Conservation (phyloP, 352 stramenopile species). For the Pythium chondricola region DNA sequence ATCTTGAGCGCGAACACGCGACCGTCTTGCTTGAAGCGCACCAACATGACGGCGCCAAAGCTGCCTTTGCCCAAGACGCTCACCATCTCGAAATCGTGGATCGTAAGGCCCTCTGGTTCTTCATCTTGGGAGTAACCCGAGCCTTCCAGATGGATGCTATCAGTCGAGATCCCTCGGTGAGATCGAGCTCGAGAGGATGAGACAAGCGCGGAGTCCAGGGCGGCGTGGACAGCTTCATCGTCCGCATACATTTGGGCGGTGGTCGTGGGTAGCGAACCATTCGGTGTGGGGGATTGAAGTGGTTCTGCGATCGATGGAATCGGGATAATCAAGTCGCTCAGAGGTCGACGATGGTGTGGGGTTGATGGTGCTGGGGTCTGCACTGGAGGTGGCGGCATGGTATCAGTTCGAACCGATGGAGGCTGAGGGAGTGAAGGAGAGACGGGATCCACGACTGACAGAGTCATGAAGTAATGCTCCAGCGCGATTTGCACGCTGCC, state of each 20-base stretch:
- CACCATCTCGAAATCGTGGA: constrained; percentile 90
- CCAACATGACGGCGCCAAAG: constrained; percentile 86
- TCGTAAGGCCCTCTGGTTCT: constrained; percentile 63
- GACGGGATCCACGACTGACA: constrained; percentile 35
- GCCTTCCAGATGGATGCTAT: constrained; percentile 19
- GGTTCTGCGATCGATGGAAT: constrained; percentile 42
- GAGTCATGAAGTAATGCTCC: constrained; percentile 87
- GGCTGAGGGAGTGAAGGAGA: neutral
- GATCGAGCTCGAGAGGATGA: constrained; percentile 12
- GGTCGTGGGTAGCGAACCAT: neutral
- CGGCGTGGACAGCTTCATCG: constrained; percentile 11
- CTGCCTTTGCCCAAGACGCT: constrained; percentile 82
- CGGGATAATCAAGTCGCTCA: constrained; percentile 64
- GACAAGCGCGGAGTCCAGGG: constrained; percentile 11
- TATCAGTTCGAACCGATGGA: neutral
- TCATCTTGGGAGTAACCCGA: constrained; percentile 10
- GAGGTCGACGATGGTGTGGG: constrained; percentile 37
- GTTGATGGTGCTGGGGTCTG: neutral
- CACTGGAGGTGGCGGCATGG: constrained; percentile 2
- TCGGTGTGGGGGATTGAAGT: constrained; percentile 11
- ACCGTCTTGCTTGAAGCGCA: constrained; percentile 86
- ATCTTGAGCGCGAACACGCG: constrained; percentile 88
- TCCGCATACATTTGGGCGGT: neutral
- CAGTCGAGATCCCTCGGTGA: constrained; percentile 7
- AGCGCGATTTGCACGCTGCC: constrained; percentile 80